Evolutionary conservation across 768 basidiomycete species (phyloP), one percentile per base, ranked within the genome.

Genomic region (Auricularia cornea): DNA sequence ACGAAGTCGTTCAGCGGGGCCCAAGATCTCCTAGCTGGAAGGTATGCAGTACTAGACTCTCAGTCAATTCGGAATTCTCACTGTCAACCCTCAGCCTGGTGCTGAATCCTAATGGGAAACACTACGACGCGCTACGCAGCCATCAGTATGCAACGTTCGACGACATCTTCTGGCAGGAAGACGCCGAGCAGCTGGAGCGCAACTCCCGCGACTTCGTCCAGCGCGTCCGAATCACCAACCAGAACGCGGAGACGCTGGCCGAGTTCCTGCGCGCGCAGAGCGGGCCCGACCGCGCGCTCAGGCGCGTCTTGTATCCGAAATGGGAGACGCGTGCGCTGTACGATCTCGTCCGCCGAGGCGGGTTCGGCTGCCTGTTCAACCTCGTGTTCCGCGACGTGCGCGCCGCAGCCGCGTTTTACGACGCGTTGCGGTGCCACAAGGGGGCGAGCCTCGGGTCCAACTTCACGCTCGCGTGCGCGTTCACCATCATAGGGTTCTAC

Each of bases 1-100:
- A 81, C 80, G n/a, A 84, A 84, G 74, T 76, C 83, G 60, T 83
- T 84, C 69, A 79, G 78, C 63, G 82, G 82, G 1, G 78, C 79
- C 62, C 74, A 77, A 14, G 83, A 84, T 66, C 82, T 83, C 59
- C 81, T 83, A 77, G 81, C 81, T 30, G 82, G 82, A 68, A 79
- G 78, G 82, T 83, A 66, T n/a, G n/a, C n/a, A n/a, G n/a, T n/a
- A n/a, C n/a, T n/a, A 16, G 14, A 16, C 26, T 30, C 3, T 8
- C 16, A 2, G 40, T n/a, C 12, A 18, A 52, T 26, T 56, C 23
- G 38, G 29, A 23, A 23, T 2, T n/a, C 38, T 11, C 6, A 38
- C 59, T 2, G 10, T 0, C n/a, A 18, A 11, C 38, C 35, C 48
- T 1, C 68, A 83, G 81, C 66, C 69, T 83, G 57, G 76, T 82